Evolutionary conservation across 1,284 basidiomycete genomes (phyloP).

Genomic region (Hemileccinum hortonii): DNA sequence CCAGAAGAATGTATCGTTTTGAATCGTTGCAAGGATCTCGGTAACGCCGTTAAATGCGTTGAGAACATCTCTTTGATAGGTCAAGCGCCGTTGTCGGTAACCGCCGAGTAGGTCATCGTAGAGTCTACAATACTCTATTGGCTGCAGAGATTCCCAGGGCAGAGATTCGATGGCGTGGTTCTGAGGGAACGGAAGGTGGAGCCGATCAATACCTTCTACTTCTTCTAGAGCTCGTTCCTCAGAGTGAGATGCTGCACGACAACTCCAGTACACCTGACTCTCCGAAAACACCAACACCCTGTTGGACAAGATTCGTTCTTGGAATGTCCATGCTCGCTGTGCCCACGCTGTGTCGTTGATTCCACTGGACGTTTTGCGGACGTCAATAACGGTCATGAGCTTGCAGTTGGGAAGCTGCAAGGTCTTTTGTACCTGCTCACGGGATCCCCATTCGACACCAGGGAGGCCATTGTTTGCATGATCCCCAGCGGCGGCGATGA

Average conservation of each 20-base stretch:
- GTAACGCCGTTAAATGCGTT: constrained; percentile 20
- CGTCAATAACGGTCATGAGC: constrained; percentile 14
- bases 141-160: constrained; percentile 2
- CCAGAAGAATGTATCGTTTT: constrained; percentile 19
- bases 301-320: constrained; percentile 19
- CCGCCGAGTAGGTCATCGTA: constrained; percentile 5
- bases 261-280: constrained; percentile 22
- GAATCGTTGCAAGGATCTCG: constrained; percentile 10
- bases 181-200: constrained; percentile 3
- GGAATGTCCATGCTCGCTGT: constrained; percentile 24
- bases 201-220: not conserved
- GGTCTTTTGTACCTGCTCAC: constrained; percentile 8
- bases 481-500: constrained; percentile 21
- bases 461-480: constrained; percentile 17
- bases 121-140: not conserved
- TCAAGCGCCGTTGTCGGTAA: constrained; percentile 16
- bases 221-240: constrained; percentile 17
- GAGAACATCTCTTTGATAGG: constrained; percentile 17
- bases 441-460: constrained; percentile 5
- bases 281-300: constrained; percentile 21
- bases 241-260: constrained; percentile 9
- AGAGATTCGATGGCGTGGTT: not conserved
- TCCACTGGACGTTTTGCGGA: not conserved
- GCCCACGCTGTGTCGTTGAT: constrained; percentile 14
- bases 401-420: constrained; percentile 10